Percentiles rank a stretch among this genome's conserved stretches.
Conservation (phyloP, 257 asterid species). For the Solanum okadae region DNA sequence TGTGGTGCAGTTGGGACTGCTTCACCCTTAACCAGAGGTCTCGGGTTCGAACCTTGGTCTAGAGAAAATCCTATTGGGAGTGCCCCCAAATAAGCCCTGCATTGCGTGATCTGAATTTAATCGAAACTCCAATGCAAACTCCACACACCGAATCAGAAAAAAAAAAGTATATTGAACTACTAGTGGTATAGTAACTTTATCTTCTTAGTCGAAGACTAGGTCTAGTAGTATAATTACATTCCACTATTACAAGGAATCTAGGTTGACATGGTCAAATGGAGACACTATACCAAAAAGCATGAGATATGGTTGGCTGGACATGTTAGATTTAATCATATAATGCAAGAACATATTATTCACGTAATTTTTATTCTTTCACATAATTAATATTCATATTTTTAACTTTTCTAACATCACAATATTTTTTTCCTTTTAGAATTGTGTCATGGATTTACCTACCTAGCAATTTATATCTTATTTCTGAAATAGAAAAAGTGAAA, state of each 20-base stretch:
- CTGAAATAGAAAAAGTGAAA: neutral
- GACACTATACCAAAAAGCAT: neutral
- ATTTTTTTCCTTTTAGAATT: neutral
- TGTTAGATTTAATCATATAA: neutral
- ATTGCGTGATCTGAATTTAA: fast-evolving
- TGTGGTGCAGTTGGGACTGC: fast-evolving
- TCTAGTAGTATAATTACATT: neutral
- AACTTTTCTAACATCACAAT: neutral
- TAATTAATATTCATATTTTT: neutral
- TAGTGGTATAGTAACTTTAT: neutral
- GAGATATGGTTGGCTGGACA: neutral
- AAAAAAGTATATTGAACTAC: too few relatives aligned
- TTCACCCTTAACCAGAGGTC: too few relatives aligned
- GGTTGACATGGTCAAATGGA: neutral
- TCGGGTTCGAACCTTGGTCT: fast-evolving
- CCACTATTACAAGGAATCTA: neutral
- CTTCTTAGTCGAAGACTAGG: neutral
- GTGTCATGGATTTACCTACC: neutral
- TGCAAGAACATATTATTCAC: neutral
- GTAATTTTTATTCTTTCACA: neutral
- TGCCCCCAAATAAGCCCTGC: fast-evolving
- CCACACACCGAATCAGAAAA: fast-evolving
- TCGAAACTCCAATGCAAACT: fast-evolving
- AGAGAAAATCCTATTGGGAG: too few relatives aligned
- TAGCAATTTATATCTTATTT: neutral